phyloP scores from a whole-genome alignment of 257 asterid species.

The Catharanthus roseus region DNA sequence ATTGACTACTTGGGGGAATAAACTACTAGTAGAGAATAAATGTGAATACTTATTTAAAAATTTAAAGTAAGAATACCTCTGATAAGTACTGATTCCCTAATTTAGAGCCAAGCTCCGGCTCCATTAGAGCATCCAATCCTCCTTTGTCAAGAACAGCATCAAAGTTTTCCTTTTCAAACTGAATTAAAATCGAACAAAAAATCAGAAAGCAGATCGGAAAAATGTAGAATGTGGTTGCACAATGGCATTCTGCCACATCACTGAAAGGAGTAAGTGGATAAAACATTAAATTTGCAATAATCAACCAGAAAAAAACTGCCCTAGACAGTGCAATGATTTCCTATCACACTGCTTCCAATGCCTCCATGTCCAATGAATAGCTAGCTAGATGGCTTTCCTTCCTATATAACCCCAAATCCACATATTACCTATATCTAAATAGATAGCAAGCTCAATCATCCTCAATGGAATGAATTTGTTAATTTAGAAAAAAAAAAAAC shows the following conservation, averaged over 20 bases:
- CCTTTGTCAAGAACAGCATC: conserved; percentile 82
- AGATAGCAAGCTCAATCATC: background rate
- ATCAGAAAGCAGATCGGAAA: conserved; percentile 14
- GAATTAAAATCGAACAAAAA: conserved; percentile 23
- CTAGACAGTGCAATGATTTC: background rate
- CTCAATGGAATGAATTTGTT: background rate
- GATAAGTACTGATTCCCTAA: conserved; percentile 67
- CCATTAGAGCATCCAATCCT: conserved; percentile 99
- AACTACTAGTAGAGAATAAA: background rate
- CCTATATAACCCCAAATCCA: background rate
- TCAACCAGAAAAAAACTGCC: background rate
- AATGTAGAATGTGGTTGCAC: conserved; percentile 6
- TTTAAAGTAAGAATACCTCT: conserved; percentile 51
- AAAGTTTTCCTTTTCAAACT: conserved; percentile 65
- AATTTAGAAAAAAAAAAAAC: background rate
- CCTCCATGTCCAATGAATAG: background rate
- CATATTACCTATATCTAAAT: background rate
- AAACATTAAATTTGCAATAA: background rate
- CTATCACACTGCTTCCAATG: background rate
- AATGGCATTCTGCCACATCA: background rate
- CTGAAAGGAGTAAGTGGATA: background rate
- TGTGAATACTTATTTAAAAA: conserved; percentile 1
- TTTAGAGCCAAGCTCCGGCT: conserved; percentile 73
- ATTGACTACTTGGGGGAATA: conserved; percentile 4
- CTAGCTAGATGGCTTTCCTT: background rate